Evolutionary conservation across 257 asterid genomes (phyloP).

Genomic region (Cynanchum wilfordii): DNA sequence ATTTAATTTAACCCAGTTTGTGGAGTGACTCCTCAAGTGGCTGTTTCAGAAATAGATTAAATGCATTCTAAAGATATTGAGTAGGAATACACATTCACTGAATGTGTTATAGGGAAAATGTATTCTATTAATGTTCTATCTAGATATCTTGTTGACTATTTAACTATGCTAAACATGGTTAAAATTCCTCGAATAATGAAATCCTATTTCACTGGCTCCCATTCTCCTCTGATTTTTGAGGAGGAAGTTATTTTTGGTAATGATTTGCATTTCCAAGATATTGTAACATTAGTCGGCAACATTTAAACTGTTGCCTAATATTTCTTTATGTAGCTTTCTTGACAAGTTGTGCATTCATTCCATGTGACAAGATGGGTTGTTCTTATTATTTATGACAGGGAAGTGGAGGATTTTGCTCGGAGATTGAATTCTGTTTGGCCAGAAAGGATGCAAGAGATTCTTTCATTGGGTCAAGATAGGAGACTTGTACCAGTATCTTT

Average conservation of each 20-base stretch:
- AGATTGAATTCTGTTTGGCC: slow-evolving; percentile 48
- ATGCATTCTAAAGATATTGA: background rate
- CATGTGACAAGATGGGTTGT: background rate
- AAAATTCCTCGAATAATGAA: background rate
- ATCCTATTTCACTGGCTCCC: background rate
- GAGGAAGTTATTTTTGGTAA: background rate
- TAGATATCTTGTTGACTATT: background rate
- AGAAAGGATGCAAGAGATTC: slow-evolving; percentile 38
- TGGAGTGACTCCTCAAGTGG: background rate
- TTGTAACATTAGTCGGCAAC: background rate
- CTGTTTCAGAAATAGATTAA: background rate
- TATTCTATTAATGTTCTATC: too few species aligned
- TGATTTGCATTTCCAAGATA: background rate
- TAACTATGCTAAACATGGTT: background rate
- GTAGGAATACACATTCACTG: background rate
- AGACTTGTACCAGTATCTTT: slow-evolving; percentile 28
- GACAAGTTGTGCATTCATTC: background rate
- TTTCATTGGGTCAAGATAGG: slow-evolving; percentile 34
- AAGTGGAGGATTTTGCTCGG: slow-evolving; percentile 51
- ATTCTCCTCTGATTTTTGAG: background rate
- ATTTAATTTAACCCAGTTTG: background rate
- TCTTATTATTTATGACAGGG: slow-evolving; percentile 22
- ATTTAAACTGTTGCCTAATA: background rate
- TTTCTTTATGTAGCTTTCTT: background rate
- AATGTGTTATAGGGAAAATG: background rate